Evolutionary conservation across 202 grass and related monocot species (phyloP).

Genomic region (Saccharum hybrid): DNA sequence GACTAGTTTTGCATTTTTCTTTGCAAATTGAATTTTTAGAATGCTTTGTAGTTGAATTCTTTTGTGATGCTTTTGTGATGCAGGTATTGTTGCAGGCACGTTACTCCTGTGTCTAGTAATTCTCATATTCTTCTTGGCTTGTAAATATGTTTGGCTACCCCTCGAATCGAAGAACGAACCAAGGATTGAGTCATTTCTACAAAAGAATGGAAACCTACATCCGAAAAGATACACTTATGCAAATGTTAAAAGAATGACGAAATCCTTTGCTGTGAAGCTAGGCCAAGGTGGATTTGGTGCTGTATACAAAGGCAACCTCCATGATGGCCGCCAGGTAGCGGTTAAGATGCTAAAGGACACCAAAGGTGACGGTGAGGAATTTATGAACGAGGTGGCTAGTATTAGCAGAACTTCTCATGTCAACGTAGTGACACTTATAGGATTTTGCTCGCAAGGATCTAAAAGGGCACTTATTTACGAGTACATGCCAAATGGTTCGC

Average conservation of each 20-base stretch:
- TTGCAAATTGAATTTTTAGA: neutral
- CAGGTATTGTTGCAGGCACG: neutral
- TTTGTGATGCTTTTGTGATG: neutral
- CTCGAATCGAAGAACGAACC: slow-evolving; percentile 10
- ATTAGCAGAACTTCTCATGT: too few relatives aligned
- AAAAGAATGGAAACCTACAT: slow-evolving; percentile 48
- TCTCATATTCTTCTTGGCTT: neutral
- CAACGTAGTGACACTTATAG: too few relatives aligned
- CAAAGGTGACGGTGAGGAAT: too few relatives aligned
- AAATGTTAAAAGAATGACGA: slow-evolving; percentile 70
- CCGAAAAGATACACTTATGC: slow-evolving; percentile 65
- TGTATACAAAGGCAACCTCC: too few relatives aligned
- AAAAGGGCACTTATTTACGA: too few relatives aligned
- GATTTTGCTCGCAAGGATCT: too few relatives aligned
- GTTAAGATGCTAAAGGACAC: too few relatives aligned
- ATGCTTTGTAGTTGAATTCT: neutral
- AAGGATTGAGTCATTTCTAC: slow-evolving; percentile 58
- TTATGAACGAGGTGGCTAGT: too few relatives aligned
- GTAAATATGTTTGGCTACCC: slow-evolving; percentile 17
- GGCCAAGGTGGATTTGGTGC: too few relatives aligned
- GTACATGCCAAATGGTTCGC: too few relatives aligned
- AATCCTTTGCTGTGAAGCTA: slow-evolving; percentile 62
- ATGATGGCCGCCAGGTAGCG: too few relatives aligned
- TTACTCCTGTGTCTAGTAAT: slow-evolving; percentile 22
- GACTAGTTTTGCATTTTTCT: neutral